Evolutionary conservation across 768 basidiomycete genomes (phyloP).

Genomic region (Naganishia antarctica): DNA sequence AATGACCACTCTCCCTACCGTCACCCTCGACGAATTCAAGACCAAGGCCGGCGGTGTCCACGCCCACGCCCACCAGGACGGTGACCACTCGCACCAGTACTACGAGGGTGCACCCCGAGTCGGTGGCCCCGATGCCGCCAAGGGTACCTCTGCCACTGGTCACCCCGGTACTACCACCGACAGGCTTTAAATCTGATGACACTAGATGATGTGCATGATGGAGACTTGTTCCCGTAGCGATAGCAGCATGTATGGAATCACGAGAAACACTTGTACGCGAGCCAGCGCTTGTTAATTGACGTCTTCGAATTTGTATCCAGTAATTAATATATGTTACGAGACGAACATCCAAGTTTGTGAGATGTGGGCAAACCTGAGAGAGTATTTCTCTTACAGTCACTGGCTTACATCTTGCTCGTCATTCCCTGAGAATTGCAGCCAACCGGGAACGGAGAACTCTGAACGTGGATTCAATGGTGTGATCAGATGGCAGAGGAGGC

Average conservation of each 20-base stretch:
- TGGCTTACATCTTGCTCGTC: no score
- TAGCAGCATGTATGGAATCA: slow-evolving; percentile 21
- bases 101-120: slow-evolving; percentile 41
- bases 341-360: no score
- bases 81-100: slow-evolving; percentile 45
- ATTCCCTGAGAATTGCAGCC: no score
- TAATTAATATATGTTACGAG: neutral
- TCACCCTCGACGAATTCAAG: slow-evolving; percentile 36
- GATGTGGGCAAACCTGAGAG: no score
- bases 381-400: no score
- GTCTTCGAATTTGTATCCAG: slow-evolving; percentile 8
- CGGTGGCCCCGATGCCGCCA: slow-evolving; percentile 12
- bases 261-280: slow-evolving; percentile 19
- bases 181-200: slow-evolving; percentile 1
- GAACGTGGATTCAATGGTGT: no score
- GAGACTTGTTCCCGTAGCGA: neutral
- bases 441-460: no score
- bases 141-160: slow-evolving; percentile 18
- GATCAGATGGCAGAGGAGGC: no score
- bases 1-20: slow-evolving; percentile 47
- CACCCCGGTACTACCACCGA: slow-evolving; percentile 20
- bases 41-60: slow-evolving; percentile 37
- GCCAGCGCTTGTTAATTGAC: slow-evolving; percentile 20
- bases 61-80: slow-evolving; percentile 40
- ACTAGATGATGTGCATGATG: slow-evolving; percentile 1